These are phyloP conservation scores for Bretschneidera sinensis DNA, from an alignment of 345 rosid genomes.

Conservation along the genomic window DNA sequence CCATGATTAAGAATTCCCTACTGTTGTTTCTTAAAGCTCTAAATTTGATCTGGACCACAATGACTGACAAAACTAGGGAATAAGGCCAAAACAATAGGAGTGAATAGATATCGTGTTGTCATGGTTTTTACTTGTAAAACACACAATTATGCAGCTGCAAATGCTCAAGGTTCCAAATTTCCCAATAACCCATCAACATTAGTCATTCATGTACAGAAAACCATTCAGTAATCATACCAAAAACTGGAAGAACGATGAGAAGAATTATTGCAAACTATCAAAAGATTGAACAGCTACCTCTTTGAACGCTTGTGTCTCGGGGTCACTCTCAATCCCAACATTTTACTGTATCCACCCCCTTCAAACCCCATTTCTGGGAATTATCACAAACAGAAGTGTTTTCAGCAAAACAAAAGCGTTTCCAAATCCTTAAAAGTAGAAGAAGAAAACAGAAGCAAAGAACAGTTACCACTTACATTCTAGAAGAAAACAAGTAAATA, in stretches of 20 bases:
- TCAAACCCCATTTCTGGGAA: conserved; percentile 51
- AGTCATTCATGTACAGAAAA: conserved; percentile 28
- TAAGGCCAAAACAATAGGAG: conserved; percentile 21
- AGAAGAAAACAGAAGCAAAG: too few species aligned
- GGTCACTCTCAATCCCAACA: conserved; percentile 49
- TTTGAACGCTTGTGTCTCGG: conserved; percentile 74
- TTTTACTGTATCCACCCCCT: conserved; percentile 39
- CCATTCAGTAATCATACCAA: conserved; percentile 18
- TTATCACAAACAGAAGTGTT: conserved; percentile 8
- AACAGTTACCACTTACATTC: too few species aligned
- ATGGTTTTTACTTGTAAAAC: conserved; percentile 9
- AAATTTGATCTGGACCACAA: conserved; percentile 13
- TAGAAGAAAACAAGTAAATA: conserved; percentile 12
- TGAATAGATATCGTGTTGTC: conserved; percentile 6
- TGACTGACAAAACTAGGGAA: conserved; percentile 14
- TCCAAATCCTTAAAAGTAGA: conserved; percentile 6
- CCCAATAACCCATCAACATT: conserved; percentile 11
- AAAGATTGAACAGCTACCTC: conserved; percentile 48
- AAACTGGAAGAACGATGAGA: conserved; percentile 9
- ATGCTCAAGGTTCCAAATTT: conserved; percentile 17
- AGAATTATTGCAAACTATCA: conserved; percentile 24
- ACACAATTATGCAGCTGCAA: conserved; percentile 7
- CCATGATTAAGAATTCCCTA: conserved; percentile 1
- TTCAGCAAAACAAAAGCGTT: background rate
- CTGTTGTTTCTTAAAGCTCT: conserved; percentile 6